phyloP scores from a whole-genome alignment of 768 basidiomycete species.

The Psilocybe tampanensis region DNA sequence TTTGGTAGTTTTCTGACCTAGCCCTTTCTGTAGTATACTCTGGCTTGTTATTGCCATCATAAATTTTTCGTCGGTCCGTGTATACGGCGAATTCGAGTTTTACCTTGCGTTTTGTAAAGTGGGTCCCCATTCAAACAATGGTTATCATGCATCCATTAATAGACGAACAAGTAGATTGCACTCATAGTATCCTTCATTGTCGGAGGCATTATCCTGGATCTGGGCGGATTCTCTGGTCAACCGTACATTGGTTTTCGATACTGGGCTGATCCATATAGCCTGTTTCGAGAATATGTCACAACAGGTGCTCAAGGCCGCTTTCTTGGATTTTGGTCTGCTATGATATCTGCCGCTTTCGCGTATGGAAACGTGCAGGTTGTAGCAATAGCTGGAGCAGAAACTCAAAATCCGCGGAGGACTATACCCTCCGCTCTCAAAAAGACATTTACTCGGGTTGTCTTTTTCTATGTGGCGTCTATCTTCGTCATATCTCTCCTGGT shows the following conservation, averaged over 20 bases:
- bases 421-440: slow-evolving; percentile 66
- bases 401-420: slow-evolving; percentile 62
- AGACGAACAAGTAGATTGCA: slow-evolving; percentile 40
- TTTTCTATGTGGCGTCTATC: slow-evolving; percentile 55
- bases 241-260: slow-evolving; percentile 48
- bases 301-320: slow-evolving; percentile 45
- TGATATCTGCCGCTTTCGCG: slow-evolving; percentile 56
- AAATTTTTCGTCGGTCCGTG: slow-evolving; percentile 42
- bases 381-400: slow-evolving; percentile 52
- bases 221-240: slow-evolving; percentile 50
- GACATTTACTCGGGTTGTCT: slow-evolving; percentile 43
- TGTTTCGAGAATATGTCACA: slow-evolving; percentile 28
- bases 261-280: slow-evolving; percentile 38
- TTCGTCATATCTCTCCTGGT: slow-evolving; percentile 70
- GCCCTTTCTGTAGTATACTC: slow-evolving; percentile 21
- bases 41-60: slow-evolving; percentile 34
- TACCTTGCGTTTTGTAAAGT: slow-evolving; percentile 45
- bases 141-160: neutral
- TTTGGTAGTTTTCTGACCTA: neutral
- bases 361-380: slow-evolving; percentile 62
- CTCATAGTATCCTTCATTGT: slow-evolving; percentile 40
- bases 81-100: slow-evolving; percentile 60
- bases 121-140: neutral
- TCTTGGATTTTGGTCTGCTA: slow-evolving; percentile 48
- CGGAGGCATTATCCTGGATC: slow-evolving; percentile 43